These are phyloP conservation scores for Talaromyces trachyspermus DNA, from an alignment of 495 filamentous ascomycete species.

Conservation along the genomic window DNA sequence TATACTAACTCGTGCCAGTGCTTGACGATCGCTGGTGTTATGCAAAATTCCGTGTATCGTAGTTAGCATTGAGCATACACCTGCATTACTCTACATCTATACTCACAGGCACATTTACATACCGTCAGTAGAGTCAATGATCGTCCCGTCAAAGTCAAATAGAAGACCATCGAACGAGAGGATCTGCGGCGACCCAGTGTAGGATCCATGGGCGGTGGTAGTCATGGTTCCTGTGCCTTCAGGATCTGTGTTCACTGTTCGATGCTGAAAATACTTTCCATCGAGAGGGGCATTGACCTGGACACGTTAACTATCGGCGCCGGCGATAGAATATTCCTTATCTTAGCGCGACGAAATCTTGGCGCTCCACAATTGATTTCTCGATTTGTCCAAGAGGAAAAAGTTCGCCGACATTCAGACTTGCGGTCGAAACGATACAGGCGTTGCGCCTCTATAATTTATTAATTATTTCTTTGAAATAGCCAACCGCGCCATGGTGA, in stretches of 20 bases:
- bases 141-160: conserved; percentile 82
- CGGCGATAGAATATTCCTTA: conserved; percentile 35
- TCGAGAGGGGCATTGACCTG: too few species aligned
- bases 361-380: conserved; percentile 16
- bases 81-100: too few species aligned
- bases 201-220: conserved; percentile 29
- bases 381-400: conserved; percentile 15
- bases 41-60: conserved; percentile 4
- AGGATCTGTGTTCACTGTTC: too few species aligned
- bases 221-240: too few species aligned
- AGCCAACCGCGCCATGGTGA: conserved; percentile 36
- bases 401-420: neutral
- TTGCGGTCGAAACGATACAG: neutral
- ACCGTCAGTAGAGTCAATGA: conserved; percentile 41
- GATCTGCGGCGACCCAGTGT: conserved; percentile 50
- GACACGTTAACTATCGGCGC: conserved; percentile 27
- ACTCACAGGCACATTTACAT: conserved; percentile 11
- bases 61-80: too few species aligned
- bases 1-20: conserved; percentile 74
- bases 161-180: conserved; percentile 69
- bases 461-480: conserved; percentile 5
- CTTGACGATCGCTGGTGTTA: conserved; percentile 78
- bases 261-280: too few species aligned
- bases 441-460: conserved; percentile 11
- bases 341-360: conserved; percentile 37